These are phyloP conservation scores for Fusarium sp. DNA, from an alignment of 2,329 filamentous ascomycete genomes.

Conservation along the genomic window DNA sequence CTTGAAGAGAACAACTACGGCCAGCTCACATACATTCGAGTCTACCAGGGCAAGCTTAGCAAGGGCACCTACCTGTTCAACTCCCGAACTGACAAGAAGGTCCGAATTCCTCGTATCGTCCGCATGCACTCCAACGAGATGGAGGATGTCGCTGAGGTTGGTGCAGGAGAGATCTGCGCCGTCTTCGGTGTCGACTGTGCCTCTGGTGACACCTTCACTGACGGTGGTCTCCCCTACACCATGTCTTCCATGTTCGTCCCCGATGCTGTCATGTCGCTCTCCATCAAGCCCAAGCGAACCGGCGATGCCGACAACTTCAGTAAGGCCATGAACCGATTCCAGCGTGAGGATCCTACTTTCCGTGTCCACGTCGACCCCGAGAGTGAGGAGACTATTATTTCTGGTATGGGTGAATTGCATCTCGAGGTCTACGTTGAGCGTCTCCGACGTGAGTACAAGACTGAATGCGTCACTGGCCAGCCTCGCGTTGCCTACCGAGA, in stretches of 20 bases:
- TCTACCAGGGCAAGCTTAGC: conserved; percentile 92
- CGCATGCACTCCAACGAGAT: conserved; percentile 99
- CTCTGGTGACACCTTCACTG: conserved; percentile 97
- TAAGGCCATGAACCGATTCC: conserved; percentile 99
- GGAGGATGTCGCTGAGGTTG: conserved; percentile 94
- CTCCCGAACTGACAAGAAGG: conserved; percentile 93
- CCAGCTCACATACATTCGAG: conserved; percentile 97
- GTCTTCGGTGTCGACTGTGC: conserved; percentile 99
- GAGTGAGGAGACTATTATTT: conserved; percentile 97
- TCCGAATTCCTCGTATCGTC: conserved; percentile 96
- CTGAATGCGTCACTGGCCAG: conserved; percentile 95
- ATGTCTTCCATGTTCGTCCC: conserved; percentile 99
- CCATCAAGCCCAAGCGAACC: conserved; percentile 94
- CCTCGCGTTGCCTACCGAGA: conserved; percentile 98
- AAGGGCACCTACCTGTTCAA: conserved; percentile 96
- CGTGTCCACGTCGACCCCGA: conserved; percentile 92
- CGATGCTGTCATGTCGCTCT: conserved; percentile 97
- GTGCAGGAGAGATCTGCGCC: conserved; percentile 97
- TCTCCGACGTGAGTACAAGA: conserved; percentile 95
- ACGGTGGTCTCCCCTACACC: conserved; percentile 90
- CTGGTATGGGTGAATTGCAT: conserved; percentile 97
- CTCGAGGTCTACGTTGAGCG: conserved; percentile 98
- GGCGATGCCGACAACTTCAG: conserved; percentile 95
- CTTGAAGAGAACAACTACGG: conserved; percentile 99
- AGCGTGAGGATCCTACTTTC: conserved; percentile 98